phyloP scores from a whole-genome alignment of 2,329 filamentous ascomycete species.

The Fusarium sp. region DNA sequence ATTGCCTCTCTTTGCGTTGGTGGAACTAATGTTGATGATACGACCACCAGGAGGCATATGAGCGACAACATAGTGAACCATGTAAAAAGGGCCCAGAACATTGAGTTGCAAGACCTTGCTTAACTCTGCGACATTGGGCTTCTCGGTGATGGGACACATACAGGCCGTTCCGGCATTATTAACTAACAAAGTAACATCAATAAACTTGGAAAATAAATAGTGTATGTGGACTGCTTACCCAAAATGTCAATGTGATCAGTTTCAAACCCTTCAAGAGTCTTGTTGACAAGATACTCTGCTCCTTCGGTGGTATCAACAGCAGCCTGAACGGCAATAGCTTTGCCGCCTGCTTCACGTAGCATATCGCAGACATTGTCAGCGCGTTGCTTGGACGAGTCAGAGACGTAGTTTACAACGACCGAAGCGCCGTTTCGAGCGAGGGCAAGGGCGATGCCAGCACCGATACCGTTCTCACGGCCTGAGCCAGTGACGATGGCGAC shows the following conservation, averaged over 20 bases:
- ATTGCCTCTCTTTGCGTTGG: conserved; percentile 31
- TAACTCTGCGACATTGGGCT: conserved; percentile 41
- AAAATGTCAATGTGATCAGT: conserved; percentile 55
- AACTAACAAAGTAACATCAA: conserved; percentile 30
- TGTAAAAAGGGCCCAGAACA: conserved; percentile 50
- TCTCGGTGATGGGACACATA: conserved; percentile 26
- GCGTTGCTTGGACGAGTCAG: conserved; percentile 45
- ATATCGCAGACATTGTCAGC: conserved; percentile 47
- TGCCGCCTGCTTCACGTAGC: conserved; percentile 45
- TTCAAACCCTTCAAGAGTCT: conserved; percentile 50
- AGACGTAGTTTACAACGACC: conserved; percentile 55
- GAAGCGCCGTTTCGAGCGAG: conserved; percentile 56
- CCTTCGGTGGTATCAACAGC: conserved; percentile 49
- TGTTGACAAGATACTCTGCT: conserved; percentile 46
- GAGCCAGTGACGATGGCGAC: conserved; percentile 59
- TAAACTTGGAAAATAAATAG: accelerated
- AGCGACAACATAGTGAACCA: conserved; percentile 48
- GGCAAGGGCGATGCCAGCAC: conserved; percentile 54
- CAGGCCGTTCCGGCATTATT: conserved; percentile 52
- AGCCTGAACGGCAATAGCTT: conserved; percentile 49
- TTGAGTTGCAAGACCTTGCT: conserved; percentile 49
- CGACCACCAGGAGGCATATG: conserved; percentile 51
- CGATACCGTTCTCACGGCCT: conserved; percentile 56
- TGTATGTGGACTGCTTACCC: conserved; percentile 37
- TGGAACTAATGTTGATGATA: conserved; percentile 42